Conservation (phyloP, 2,329 filamentous ascomycete genomes). For the Colletotrichum somersetense region DNA sequence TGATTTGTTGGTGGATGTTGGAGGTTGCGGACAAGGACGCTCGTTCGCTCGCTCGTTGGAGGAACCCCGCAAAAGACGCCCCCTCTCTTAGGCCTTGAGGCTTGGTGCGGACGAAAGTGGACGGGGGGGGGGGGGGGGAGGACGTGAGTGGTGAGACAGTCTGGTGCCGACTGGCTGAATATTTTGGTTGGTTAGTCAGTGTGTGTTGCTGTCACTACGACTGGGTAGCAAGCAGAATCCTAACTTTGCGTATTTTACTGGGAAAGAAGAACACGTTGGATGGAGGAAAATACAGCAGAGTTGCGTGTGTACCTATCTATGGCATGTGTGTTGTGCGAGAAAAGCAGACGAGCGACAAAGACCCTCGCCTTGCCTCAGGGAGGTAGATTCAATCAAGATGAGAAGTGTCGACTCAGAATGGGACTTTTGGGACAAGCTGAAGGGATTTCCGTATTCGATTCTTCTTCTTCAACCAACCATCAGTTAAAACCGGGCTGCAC, state of each 20-base stretch:
- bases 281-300: background rate
- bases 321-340: background rate
- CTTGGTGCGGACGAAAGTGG: constrained; percentile 19
- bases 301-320: background rate
- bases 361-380: background rate
- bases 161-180: constrained; percentile 20
- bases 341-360: background rate
- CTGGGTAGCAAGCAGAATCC: background rate
- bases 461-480: background rate
- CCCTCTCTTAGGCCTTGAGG: constrained; percentile 36
- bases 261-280: background rate
- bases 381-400: background rate
- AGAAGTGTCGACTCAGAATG: background rate
- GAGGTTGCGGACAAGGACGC: constrained; percentile 40
- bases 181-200: constrained; percentile 20
- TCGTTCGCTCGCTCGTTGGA: constrained; percentile 37
- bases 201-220: background rate
- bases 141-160: constrained; percentile 24
- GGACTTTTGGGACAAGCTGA: background rate
- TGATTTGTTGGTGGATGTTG: constrained; percentile 42
- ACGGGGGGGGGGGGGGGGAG: too few relatives aligned
- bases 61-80: constrained; percentile 41
- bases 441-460: constrained; percentile 6
- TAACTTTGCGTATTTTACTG: background rate
- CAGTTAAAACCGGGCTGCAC: background rate